Evolutionary conservation across 441 rosid genomes (phyloP).

Genomic region (Arabidopsis lyrata): DNA sequence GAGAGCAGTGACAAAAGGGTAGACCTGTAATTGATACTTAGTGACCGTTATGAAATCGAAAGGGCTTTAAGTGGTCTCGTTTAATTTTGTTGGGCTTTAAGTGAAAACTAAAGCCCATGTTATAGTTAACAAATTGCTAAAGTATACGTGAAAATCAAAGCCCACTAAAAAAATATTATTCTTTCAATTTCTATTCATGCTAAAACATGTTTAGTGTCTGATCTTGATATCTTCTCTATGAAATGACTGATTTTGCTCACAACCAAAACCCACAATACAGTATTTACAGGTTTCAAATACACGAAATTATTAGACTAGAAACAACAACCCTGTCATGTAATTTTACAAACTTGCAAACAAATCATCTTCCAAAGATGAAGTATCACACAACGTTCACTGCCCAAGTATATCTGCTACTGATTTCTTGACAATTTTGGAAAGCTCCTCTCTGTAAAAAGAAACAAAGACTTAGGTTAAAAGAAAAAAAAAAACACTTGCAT

Average conservation of each 20-base stretch:
- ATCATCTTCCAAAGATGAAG: conserved; percentile 28
- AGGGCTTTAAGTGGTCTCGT: too few species aligned
- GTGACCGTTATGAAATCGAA: too few species aligned
- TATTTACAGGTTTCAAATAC: conserved; percentile 31
- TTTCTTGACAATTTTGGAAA: conserved; percentile 64
- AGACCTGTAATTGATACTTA: too few species aligned
- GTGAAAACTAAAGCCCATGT: too few species aligned
- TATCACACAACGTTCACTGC: conserved; percentile 48
- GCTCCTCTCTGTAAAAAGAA: conserved; percentile 65
- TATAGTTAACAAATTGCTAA: too few species aligned
- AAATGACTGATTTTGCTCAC: conserved; percentile 21
- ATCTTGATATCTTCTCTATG: not conserved
- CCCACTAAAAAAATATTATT: too few species aligned
- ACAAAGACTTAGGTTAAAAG: not conserved
- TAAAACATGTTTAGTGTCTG: not conserved
- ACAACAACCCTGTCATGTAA: conserved; percentile 24
- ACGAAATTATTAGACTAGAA: conserved; percentile 17
- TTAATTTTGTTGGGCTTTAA: too few species aligned
- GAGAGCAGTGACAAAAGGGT: too few species aligned
- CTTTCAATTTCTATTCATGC: not conserved
- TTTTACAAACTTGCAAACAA: conserved; percentile 25
- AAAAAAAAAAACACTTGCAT: conserved; percentile 11
- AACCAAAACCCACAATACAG: conserved; percentile 34
- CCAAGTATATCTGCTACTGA: conserved; percentile 68
- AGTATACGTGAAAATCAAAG: too few species aligned